Evolutionary conservation across 441 rosid genomes (phyloP).

Genomic region (Populus hybrid): DNA sequence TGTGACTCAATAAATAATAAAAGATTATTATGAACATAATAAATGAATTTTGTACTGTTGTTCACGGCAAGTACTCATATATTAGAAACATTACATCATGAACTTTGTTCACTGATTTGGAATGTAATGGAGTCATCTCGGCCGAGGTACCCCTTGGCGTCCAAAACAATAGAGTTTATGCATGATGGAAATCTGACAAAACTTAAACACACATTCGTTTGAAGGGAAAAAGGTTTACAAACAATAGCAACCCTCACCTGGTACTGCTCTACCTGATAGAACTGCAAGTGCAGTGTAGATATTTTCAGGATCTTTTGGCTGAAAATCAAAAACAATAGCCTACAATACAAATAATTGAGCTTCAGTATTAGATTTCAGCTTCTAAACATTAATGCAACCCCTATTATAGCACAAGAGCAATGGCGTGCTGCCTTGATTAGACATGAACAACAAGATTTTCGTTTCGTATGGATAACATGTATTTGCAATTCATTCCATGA

Average conservation of each 20-base stretch:
- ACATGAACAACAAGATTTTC: neutral
- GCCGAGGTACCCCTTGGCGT: too few species aligned
- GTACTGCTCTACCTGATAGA: conserved; percentile 49
- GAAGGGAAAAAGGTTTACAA: too few species aligned
- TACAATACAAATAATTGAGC: conserved; percentile 15
- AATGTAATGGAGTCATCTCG: too few species aligned
- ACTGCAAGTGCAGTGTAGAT: conserved; percentile 53
- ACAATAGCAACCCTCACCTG: conserved; percentile 43
- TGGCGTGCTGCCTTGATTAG: neutral
- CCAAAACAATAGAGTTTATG: too few species aligned
- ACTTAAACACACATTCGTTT: neutral
- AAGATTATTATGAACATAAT: too few species aligned
- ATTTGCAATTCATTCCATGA: neutral
- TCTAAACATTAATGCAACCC: neutral
- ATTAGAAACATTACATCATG: too few species aligned
- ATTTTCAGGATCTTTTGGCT: conserved; percentile 72
- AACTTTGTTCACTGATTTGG: too few species aligned
- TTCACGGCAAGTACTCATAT: too few species aligned
- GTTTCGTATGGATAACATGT: neutral
- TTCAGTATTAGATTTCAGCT: neutral
- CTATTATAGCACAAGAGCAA: neutral
- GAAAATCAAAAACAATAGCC: conserved; percentile 68
- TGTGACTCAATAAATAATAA: too few species aligned
- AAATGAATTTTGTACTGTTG: too few species aligned
- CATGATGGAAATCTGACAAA: too few species aligned